These are phyloP conservation scores for Colletotrichum lindemuthianum DNA, from an alignment of 2,329 filamentous ascomycete species.

Conservation along the genomic window DNA sequence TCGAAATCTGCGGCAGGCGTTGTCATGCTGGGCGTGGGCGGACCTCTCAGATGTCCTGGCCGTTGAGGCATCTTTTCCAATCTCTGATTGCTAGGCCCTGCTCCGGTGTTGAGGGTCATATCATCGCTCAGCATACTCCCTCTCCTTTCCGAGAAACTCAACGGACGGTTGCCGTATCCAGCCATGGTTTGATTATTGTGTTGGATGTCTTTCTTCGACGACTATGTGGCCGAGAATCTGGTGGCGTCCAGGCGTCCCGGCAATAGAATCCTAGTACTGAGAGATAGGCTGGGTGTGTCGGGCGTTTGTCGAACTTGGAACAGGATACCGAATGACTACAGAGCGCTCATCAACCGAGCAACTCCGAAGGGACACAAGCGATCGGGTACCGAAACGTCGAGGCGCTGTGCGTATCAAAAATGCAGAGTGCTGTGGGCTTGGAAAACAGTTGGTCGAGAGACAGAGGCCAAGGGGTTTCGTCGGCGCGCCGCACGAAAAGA, in stretches of 20 bases:
- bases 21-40: slow-evolving; percentile 74
- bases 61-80: slow-evolving; percentile 65
- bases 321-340: slow-evolving; percentile 12
- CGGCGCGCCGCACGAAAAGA: not conserved
- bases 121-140: slow-evolving; percentile 68
- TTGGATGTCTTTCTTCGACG: too few relatives aligned
- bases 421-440: not conserved
- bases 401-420: not conserved
- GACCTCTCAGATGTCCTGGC: slow-evolving; percentile 61
- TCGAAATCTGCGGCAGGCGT: slow-evolving; percentile 72
- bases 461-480: too few relatives aligned
- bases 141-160: slow-evolving; percentile 70
- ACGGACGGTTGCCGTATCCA: slow-evolving; percentile 55
- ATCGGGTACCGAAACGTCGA: not conserved
- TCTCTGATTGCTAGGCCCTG: slow-evolving; percentile 54
- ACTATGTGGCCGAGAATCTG: too few relatives aligned
- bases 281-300: too few relatives aligned
- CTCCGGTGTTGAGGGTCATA: slow-evolving; percentile 62
- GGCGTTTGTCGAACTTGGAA: not conserved
- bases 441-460: too few relatives aligned
- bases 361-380: not conserved
- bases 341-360: slow-evolving; percentile 18
- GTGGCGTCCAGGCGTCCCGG: too few relatives aligned
- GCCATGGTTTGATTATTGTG: slow-evolving; percentile 46
- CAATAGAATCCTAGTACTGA: too few relatives aligned